These are phyloP conservation scores for Quercus aquifolioides DNA, from an alignment of 306 rosid species.

Conservation along the genomic window DNA sequence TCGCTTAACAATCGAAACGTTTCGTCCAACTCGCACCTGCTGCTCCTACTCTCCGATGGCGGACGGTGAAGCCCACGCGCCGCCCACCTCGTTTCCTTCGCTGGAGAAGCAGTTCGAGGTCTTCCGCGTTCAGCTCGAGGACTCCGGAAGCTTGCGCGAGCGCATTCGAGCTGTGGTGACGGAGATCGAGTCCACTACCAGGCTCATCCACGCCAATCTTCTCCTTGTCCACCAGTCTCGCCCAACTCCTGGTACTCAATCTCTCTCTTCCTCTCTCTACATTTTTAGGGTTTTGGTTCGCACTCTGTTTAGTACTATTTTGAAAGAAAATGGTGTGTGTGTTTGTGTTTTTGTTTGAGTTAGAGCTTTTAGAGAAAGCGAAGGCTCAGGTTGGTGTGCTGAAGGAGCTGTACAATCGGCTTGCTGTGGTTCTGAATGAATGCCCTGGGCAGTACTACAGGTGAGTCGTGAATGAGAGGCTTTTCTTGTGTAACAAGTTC, in stretches of 20 bases:
- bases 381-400: conserved; percentile 59
- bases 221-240: conserved; percentile 91
- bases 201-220: conserved; percentile 67
- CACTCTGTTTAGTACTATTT: neutral
- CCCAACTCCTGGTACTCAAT: conserved; percentile 60
- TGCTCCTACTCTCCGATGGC: conserved; percentile 37
- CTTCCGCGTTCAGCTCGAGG: conserved; percentile 66
- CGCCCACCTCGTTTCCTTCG: conserved; percentile 29
- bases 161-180: conserved; percentile 70
- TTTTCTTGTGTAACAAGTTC: neutral
- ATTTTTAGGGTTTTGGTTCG: neutral
- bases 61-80: conserved; percentile 32
- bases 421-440: conserved; percentile 62
- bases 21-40: conserved; percentile 27
- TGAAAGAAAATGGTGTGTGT: neutral
- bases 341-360: neutral
- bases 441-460: conserved; percentile 67
- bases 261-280: too few species aligned
- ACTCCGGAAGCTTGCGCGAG: conserved; percentile 67
- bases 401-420: conserved; percentile 67
- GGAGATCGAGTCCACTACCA: conserved; percentile 74
- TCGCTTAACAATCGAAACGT: conserved; percentile 14
- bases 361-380: conserved; percentile 81
- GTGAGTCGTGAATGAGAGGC: conserved; percentile 21
- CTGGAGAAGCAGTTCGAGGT: conserved; percentile 77